These are phyloP conservation scores for Paradendryphiella salina DNA, from an alignment of 2,329 filamentous ascomycete genomes.

Conservation along the genomic window DNA sequence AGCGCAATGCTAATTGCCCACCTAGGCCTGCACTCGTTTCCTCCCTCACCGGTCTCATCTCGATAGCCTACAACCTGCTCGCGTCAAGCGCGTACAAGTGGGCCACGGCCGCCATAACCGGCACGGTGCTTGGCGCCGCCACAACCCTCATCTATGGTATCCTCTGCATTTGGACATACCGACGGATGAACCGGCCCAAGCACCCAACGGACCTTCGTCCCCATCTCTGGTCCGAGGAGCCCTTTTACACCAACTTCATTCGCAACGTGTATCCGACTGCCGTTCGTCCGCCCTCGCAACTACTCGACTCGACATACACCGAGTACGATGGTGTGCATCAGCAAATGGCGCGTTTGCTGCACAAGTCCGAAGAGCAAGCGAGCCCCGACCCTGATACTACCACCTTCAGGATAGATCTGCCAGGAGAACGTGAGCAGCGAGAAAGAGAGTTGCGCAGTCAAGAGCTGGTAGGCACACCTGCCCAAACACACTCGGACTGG, in stretches of 20 bases:
- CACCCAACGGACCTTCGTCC: conserved; percentile 24
- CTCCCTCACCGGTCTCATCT: conserved; percentile 53
- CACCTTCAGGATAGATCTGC: conserved; percentile 51
- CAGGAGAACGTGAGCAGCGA: conserved; percentile 38
- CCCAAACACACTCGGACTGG: conserved; percentile 25
- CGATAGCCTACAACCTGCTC: conserved; percentile 54
- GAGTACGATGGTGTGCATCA: conserved; percentile 57
- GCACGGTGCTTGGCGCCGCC: conserved; percentile 47
- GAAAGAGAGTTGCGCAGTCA: conserved; percentile 32
- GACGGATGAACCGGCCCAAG: conserved; percentile 44
- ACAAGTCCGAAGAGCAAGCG: conserved; percentile 40
- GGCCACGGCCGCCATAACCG: conserved; percentile 50
- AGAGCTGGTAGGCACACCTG: conserved; percentile 40
- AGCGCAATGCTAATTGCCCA: conserved; percentile 17
- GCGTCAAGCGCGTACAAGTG: conserved; percentile 49
- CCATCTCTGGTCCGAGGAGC: conserved; percentile 43
- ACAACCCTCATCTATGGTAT: conserved; percentile 49
- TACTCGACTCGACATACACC: conserved; percentile 37
- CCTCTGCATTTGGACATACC: conserved; percentile 51
- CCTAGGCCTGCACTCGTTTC: conserved; percentile 49
- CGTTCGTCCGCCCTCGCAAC: conserved; percentile 29
- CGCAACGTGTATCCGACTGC: conserved; percentile 53
- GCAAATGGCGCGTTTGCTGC: conserved; percentile 55
- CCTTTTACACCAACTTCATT: conserved; percentile 52
- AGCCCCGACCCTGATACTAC: conserved; percentile 43